Conservation (phyloP, 169 alveolate species). For the Cryptosporidium bovis region DNA sequence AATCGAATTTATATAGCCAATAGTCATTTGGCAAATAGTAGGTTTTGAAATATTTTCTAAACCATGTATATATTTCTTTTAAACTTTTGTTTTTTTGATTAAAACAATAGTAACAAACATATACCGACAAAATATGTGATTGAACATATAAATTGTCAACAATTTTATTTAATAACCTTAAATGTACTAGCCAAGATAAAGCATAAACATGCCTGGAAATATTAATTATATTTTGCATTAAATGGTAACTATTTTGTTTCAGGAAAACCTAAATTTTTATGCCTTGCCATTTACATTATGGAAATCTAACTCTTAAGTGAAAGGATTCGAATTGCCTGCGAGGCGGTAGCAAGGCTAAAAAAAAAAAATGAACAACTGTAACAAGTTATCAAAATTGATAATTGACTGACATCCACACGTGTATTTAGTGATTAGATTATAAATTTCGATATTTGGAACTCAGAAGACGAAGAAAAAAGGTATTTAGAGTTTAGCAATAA, state of each 20-base stretch:
- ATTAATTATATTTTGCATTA: slow-evolving; percentile 4
- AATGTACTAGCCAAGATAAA: slow-evolving; percentile 46
- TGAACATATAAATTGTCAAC: slow-evolving; percentile 24
- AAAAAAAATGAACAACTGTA: no score
- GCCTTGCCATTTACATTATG: no score
- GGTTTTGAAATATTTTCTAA: slow-evolving; percentile 52
- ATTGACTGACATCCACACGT: no score
- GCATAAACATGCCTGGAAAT: slow-evolving; percentile 2
- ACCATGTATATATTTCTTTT: slow-evolving; percentile 37
- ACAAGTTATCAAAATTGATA: no score
- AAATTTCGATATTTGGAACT: no score
- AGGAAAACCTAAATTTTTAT: no score
- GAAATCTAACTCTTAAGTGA: no score
- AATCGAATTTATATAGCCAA: slow-evolving; percentile 44
- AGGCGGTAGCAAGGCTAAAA: no score
- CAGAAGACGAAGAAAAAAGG: no score
- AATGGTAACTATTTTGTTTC: not conserved
- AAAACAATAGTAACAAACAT: slow-evolving; percentile 7
- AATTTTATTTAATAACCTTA: slow-evolving; percentile 27
- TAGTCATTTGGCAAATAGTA: slow-evolving; percentile 43
- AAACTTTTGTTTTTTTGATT: not conserved
- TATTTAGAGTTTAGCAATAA: no score
- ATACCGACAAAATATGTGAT: slow-evolving; percentile 43
- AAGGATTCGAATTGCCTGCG: no score
- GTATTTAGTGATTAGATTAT: no score